phyloP scores from a whole-genome alignment of 2,329 filamentous ascomycete species.

The Fusarium compactum region DNA sequence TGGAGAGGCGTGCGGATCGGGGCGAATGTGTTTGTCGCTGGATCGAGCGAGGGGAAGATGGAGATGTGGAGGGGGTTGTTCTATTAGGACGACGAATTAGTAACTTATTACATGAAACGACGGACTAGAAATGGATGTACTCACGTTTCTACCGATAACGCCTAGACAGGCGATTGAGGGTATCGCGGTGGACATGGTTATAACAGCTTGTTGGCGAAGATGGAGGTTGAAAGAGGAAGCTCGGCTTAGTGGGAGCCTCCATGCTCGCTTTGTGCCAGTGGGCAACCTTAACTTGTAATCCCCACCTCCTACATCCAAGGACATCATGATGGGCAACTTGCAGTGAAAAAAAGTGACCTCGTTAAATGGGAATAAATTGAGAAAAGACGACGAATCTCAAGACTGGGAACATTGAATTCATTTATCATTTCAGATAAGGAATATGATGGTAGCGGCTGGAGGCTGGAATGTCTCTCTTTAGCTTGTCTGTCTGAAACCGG shows the following conservation, averaged over 20 bases:
- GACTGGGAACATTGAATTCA: background rate
- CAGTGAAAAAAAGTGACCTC: background rate
- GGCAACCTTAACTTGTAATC: slow-evolving; percentile 33
- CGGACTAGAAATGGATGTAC: slow-evolving; percentile 41
- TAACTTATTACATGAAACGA: background rate
- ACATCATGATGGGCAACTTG: slow-evolving; percentile 20
- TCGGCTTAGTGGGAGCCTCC: slow-evolving; percentile 37
- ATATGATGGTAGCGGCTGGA: slow-evolving; percentile 25
- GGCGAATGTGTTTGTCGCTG: slow-evolving; percentile 62
- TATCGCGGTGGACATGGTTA: slow-evolving; percentile 69
- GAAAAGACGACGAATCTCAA: background rate
- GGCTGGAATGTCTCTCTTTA: slow-evolving; percentile 42
- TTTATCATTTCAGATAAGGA: background rate
- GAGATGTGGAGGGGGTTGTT: slow-evolving; percentile 97
- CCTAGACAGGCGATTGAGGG: slow-evolving; percentile 93
- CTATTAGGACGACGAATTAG: slow-evolving; percentile 59
- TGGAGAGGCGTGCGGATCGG: slow-evolving; percentile 81
- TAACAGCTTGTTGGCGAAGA: slow-evolving; percentile 21
- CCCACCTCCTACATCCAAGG: slow-evolving; percentile 26
- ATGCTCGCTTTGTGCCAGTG: slow-evolving; percentile 33
- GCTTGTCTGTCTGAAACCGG: slow-evolving; percentile 37
- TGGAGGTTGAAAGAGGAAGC: slow-evolving; percentile 35
- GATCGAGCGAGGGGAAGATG: slow-evolving; percentile 82
- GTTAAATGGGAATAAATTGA: background rate
- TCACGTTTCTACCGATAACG: slow-evolving; percentile 91